These are phyloP conservation scores for Sugiyamaella xylanicola DNA, from an alignment of 1,139 yeast genomes.

Conservation along the genomic window DNA sequence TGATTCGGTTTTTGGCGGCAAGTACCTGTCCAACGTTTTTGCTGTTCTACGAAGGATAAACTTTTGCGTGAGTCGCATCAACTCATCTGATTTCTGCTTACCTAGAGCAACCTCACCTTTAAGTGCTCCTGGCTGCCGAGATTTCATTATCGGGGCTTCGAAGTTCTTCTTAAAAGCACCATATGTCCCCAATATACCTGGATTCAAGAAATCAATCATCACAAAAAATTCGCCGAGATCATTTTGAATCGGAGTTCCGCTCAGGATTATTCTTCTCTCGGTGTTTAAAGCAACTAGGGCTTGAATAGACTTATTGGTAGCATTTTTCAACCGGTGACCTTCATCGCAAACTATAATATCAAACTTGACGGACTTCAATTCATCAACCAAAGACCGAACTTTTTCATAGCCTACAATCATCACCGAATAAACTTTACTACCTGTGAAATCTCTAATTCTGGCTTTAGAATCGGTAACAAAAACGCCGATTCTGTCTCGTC, in stretches of 20 bases:
- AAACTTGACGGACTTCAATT: slow-evolving; percentile 53
- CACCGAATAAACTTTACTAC: slow-evolving; percentile 72
- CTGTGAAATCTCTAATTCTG: slow-evolving; percentile 68
- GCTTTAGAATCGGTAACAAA: slow-evolving; percentile 43
- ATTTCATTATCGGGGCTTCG: slow-evolving; percentile 69
- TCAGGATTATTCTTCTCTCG: slow-evolving; percentile 61
- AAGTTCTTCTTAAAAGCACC: slow-evolving; percentile 65
- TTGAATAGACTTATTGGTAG: slow-evolving; percentile 64
- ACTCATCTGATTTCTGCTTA: slow-evolving; percentile 58
- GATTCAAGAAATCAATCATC: slow-evolving; percentile 79
- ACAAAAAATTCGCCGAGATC: slow-evolving; percentile 83
- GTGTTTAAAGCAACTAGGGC: slow-evolving; percentile 60
- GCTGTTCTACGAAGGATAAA: slow-evolving; percentile 80
- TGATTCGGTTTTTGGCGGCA: slow-evolving; percentile 80
- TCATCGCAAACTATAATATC: slow-evolving; percentile 92
- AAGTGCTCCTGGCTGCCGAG: slow-evolving; percentile 71
- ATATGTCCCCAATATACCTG: slow-evolving; percentile 72
- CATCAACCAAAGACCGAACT: slow-evolving; percentile 58
- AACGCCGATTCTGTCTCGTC: slow-evolving; percentile 56
- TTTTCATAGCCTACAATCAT: slow-evolving; percentile 88
- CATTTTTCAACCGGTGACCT: slow-evolving; percentile 80
- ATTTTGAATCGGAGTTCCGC: slow-evolving; percentile 96
- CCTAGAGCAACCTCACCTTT: slow-evolving; percentile 59
- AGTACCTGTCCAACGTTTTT: slow-evolving; percentile 59
- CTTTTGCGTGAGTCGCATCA: slow-evolving; percentile 61